Evolutionary conservation across 768 basidiomycete species (phyloP).

Genomic region (Suillus variegatus): DNA sequence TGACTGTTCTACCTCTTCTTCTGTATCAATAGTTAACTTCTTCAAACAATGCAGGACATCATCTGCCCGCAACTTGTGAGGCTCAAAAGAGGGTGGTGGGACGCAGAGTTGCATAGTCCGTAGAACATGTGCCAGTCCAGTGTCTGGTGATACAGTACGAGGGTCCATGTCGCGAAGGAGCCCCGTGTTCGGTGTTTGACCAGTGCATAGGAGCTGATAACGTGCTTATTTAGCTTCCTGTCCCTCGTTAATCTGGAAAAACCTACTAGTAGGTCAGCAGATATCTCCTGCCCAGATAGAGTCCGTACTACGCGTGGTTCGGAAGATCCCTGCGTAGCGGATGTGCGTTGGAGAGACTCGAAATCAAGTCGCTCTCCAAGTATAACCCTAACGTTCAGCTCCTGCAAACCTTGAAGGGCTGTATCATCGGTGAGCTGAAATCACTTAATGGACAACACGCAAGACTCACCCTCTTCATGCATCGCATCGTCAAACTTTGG

Average conservation of each 20-base stretch:
- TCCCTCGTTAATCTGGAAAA: constrained; percentile 1
- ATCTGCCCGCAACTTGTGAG: not conserved
- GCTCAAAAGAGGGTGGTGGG: not conserved
- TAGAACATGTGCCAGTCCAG: constrained; percentile 44
- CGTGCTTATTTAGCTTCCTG: not conserved
- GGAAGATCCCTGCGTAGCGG: not conserved
- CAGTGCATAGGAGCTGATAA: constrained; percentile 57
- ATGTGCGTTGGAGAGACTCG: constrained; percentile 29
- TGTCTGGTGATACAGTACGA: constrained; percentile 39
- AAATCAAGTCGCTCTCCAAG: constrained; percentile 57
- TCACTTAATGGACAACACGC: not conserved
- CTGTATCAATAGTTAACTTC: not conserved
- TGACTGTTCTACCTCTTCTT: not conserved
- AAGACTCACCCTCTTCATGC: constrained; percentile 49
- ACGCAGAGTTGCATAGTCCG: constrained; percentile 48
- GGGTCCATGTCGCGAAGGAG: constrained; percentile 46
- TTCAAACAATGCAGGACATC: not conserved
- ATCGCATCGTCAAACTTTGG: constrained; percentile 51
- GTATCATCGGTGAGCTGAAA: not conserved
- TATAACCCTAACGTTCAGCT: constrained; percentile 48
- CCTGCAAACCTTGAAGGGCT: constrained; percentile 42
- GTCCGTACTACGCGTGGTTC: constrained; percentile 41
- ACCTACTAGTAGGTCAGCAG: constrained; percentile 53
- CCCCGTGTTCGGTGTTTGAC: constrained; percentile 57
- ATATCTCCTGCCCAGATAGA: constrained; percentile 48